These are phyloP conservation scores for Volvox carteri DNA, from an alignment of 163 green algal genomes.

Conservation along the genomic window DNA sequence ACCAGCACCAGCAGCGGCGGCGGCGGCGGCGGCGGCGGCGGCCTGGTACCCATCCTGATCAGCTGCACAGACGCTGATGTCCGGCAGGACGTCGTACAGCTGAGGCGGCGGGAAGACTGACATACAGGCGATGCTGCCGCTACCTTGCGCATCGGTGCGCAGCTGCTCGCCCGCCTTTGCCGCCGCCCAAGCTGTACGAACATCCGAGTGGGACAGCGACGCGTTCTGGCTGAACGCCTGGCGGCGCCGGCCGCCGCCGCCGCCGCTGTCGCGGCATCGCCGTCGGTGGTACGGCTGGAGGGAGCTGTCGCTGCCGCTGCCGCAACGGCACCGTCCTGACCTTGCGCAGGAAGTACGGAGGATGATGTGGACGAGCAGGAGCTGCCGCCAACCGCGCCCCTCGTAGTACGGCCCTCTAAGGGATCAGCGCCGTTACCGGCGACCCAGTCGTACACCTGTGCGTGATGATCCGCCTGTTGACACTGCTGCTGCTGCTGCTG, in stretches of 20 bases:
- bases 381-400: too few relatives aligned
- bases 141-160: neutral
- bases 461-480: too few relatives aligned
- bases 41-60: neutral
- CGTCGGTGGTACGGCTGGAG: neutral
- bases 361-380: slow-evolving; percentile 6
- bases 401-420: too few relatives aligned
- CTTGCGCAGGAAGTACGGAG: slow-evolving; percentile 11
- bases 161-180: neutral
- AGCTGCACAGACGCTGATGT: neutral
- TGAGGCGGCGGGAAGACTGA: neutral
- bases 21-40: neutral
- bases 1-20: neutral
- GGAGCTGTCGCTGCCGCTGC: neutral
- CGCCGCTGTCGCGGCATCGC: neutral
- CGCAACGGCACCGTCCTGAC: neutral
- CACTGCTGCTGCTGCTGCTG: too few relatives aligned
- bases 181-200: slow-evolving; percentile 2
- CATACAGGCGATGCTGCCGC: neutral
- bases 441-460: too few relatives aligned
- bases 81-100: slow-evolving; percentile 13
- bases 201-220: neutral
- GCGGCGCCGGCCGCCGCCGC: neutral
- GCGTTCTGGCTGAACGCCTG: neutral
- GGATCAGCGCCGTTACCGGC: too few relatives aligned